Conservation (phyloP, 345 rosid genomes). For the Salix viminalis region DNA sequence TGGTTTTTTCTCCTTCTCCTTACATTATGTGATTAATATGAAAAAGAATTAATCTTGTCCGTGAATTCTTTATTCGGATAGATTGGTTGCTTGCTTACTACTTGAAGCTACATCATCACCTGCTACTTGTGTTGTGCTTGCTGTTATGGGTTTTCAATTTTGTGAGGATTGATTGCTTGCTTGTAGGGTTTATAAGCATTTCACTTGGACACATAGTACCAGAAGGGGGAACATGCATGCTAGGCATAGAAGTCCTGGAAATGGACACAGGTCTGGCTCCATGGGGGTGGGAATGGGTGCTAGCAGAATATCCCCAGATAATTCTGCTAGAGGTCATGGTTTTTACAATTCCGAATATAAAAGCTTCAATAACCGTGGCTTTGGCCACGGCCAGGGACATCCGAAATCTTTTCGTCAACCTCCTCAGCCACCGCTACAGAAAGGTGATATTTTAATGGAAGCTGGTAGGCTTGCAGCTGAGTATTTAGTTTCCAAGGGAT, state of each 20-base stretch:
- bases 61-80: neutral
- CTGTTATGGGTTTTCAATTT: neutral
- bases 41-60: neutral
- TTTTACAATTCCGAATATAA: slow-evolving; percentile 68
- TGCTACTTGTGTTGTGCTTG: neutral
- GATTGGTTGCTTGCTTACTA: neutral
- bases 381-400: slow-evolving; percentile 72
- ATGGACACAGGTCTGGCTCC: slow-evolving; percentile 73
- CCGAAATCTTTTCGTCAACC: slow-evolving; percentile 50
- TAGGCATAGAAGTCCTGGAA: slow-evolving; percentile 83
- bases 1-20: neutral
- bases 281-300: slow-evolving; percentile 62
- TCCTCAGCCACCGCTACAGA: slow-evolving; percentile 50
- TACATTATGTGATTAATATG: neutral
- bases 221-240: slow-evolving; percentile 57
- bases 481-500: slow-evolving; percentile 83
- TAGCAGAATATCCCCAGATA: slow-evolving; percentile 56
- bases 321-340: slow-evolving; percentile 70
- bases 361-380: slow-evolving; percentile 63
- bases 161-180: neutral
- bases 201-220: neutral
- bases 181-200: neutral
- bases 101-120: neutral
- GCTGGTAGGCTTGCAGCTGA: slow-evolving; percentile 95
- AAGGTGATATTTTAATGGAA: slow-evolving; percentile 67